Percentiles rank a stretch among this genome's conserved stretches.
These are phyloP conservation scores for Phytopythium vexans DNA, from an alignment of 352 stramenopile species.

Conservation along the genomic window DNA sequence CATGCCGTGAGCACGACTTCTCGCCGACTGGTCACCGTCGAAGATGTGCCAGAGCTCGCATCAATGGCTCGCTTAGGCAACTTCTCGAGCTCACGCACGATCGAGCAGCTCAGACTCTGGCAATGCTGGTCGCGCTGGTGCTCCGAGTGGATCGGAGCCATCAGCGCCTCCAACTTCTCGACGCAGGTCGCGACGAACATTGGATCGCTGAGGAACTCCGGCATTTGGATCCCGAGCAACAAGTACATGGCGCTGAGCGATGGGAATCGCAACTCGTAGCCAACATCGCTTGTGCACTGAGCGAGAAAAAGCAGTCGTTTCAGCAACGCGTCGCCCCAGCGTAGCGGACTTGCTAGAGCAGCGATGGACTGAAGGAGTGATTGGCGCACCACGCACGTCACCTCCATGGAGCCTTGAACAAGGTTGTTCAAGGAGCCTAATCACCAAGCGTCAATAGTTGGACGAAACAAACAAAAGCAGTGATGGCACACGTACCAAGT, in stretches of 20 bases:
- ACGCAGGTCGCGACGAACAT: constrained; percentile 25
- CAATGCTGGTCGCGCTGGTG: constrained; percentile 45
- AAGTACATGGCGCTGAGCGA: constrained; percentile 17
- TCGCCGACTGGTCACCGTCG: background rate
- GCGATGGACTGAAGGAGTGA: constrained; percentile 18
- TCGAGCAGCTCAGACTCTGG: constrained; percentile 54
- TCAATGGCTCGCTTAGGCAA: constrained; percentile 5
- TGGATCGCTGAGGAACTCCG: constrained; percentile 17
- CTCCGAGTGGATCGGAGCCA: constrained; percentile 31
- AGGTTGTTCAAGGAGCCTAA: constrained; percentile 33
- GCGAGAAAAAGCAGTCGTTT: constrained; percentile 36
- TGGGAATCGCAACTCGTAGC: constrained; percentile 31
- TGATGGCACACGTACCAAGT: constrained; percentile 25
- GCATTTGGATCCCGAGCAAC: background rate
- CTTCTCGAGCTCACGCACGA: constrained; percentile 47
- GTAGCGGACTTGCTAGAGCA: constrained; percentile 24
- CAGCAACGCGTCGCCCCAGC: constrained; percentile 24
- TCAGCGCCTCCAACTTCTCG: constrained; percentile 23
- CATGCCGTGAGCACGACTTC: constrained; percentile 18
- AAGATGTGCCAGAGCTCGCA: background rate
- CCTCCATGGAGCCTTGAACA: constrained; percentile 22
- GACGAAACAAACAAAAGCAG: background rate
- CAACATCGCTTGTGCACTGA: constrained; percentile 33
- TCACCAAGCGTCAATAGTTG: background rate
- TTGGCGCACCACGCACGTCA: constrained; percentile 21